Evolutionary conservation across 257 asterid genomes (phyloP).

Genomic region (Voacanga thouarsii): DNA sequence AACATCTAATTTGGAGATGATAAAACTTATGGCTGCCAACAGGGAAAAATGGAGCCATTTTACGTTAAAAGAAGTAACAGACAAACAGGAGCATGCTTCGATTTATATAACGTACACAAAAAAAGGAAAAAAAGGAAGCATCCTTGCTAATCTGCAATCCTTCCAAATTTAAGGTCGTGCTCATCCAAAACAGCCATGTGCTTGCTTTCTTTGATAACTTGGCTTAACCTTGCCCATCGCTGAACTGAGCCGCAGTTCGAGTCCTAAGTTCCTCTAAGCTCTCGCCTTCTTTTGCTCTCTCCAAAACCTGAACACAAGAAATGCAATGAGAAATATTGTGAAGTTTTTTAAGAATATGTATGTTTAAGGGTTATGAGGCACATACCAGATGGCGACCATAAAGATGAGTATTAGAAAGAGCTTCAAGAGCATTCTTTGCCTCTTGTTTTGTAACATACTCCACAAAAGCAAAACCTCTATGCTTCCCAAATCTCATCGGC

Average conservation of each 20-base stretch:
- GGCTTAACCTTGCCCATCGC: slow-evolving; percentile 36
- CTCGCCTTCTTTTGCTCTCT: slow-evolving; percentile 94
- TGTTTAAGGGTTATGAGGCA: not conserved
- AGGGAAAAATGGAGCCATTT: slow-evolving; percentile 18
- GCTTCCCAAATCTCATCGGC: slow-evolving; percentile 76
- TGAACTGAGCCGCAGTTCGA: slow-evolving; percentile 76
- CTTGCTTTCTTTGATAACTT: slow-evolving; percentile 68
- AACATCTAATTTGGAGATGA: not conserved
- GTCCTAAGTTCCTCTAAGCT: slow-evolving; percentile 84
- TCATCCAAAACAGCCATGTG: slow-evolving; percentile 51
- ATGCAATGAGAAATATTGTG: slow-evolving; percentile 3
- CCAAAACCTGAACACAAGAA: slow-evolving; percentile 62
- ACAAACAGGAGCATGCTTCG: too few relatives aligned
- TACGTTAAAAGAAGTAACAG: too few relatives aligned
- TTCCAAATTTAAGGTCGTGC: slow-evolving; percentile 51
- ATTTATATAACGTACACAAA: too few relatives aligned
- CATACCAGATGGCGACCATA: slow-evolving; percentile 98
- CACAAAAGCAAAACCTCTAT: slow-evolving; percentile 90
- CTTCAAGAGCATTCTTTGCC: slow-evolving; percentile 74
- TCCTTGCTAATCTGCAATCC: slow-evolving; percentile 37
- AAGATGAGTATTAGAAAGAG: slow-evolving; percentile 82
- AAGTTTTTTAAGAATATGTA: not conserved
- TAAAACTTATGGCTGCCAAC: slow-evolving; percentile 5
- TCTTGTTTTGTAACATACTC: slow-evolving; percentile 91
- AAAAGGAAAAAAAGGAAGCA: too few relatives aligned